A percentile compares a stretch with the other conserved stretches of the same genome.
Evolutionary conservation across 768 basidiomycete species (phyloP).

Genomic region (Podaxis sp.): DNA sequence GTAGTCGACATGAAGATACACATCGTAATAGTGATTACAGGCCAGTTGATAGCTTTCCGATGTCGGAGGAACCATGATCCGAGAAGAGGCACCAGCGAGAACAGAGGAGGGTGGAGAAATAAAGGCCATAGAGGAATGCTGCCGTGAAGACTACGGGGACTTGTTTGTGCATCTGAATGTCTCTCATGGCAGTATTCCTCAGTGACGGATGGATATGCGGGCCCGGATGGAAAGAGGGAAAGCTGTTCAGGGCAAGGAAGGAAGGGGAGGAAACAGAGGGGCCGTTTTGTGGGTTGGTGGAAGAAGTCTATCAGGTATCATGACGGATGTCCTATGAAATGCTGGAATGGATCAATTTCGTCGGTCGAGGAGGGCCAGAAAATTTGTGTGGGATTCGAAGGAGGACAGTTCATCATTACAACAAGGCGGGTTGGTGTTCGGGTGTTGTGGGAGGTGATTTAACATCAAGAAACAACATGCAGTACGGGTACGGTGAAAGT

Average conservation of each 20-base stretch:
- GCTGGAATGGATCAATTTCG: background rate
- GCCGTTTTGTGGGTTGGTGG: background rate
- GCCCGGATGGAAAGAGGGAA: background rate
- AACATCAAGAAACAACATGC: background rate
- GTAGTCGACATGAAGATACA: background rate
- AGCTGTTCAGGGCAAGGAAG: background rate
- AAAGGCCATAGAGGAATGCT: conserved; percentile 5
- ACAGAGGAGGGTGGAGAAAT: background rate
- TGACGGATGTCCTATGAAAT: background rate
- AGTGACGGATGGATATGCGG: background rate
- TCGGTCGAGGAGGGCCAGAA: background rate
- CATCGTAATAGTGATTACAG: background rate
- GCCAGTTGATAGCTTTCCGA: conserved; percentile 6
- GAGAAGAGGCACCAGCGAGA: conserved; percentile 8
- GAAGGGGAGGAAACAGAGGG: background rate
- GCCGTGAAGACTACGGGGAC: background rate
- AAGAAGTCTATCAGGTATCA: background rate
- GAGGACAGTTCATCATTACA: too few species aligned
- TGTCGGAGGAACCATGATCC: background rate
- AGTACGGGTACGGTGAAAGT: too few species aligned
- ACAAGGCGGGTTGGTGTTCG: background rate
- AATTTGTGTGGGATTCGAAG: background rate
- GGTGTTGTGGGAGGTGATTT: background rate
- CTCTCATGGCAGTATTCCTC: background rate
- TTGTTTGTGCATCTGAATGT: background rate